A percentile compares a stretch with the other conserved stretches of the same genome.
phyloP scores from a whole-genome alignment of 345 rosid species.

The Aquilaria malaccensis region DNA sequence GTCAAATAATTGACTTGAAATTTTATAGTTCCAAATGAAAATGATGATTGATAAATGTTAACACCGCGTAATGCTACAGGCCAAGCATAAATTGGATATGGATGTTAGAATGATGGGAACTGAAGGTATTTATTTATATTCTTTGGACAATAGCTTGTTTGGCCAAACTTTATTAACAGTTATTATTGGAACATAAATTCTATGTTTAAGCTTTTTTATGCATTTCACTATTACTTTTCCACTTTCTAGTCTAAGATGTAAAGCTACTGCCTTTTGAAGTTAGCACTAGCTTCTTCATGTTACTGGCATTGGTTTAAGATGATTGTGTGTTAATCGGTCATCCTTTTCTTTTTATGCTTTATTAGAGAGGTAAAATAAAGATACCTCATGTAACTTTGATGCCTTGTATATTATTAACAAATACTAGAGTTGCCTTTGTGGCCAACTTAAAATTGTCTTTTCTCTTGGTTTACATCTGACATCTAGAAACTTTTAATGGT shows the following conservation, averaged over 20 bases:
- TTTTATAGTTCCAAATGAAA: not conserved
- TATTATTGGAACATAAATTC: not conserved
- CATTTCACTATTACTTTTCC: not conserved
- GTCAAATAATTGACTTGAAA: not conserved
- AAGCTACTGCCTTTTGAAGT: not conserved
- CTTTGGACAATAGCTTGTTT: not conserved
- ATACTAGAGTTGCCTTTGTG: too few relatives aligned
- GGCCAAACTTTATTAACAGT: not conserved
- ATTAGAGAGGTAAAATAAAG: too few relatives aligned
- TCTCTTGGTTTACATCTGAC: too few relatives aligned
- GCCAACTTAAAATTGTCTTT: too few relatives aligned
- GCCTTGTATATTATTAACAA: too few relatives aligned
- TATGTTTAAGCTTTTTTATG: not conserved
- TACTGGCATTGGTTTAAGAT: not conserved
- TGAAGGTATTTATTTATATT: slow-evolving; percentile 21
- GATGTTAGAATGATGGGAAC: slow-evolving; percentile 16
- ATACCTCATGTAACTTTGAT: too few relatives aligned
- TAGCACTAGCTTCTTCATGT: not conserved
- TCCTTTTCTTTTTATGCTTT: too few relatives aligned
- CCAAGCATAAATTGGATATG: slow-evolving; percentile 13
- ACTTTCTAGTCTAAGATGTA: not conserved
- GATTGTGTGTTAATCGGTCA: not conserved
- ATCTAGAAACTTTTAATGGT: too few relatives aligned
- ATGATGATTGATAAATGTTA: not conserved
- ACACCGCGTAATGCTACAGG: slow-evolving; percentile 17